Conservation (phyloP, 2,329 filamentous ascomycete species). For the Thielaviopsis musarum region DNA sequence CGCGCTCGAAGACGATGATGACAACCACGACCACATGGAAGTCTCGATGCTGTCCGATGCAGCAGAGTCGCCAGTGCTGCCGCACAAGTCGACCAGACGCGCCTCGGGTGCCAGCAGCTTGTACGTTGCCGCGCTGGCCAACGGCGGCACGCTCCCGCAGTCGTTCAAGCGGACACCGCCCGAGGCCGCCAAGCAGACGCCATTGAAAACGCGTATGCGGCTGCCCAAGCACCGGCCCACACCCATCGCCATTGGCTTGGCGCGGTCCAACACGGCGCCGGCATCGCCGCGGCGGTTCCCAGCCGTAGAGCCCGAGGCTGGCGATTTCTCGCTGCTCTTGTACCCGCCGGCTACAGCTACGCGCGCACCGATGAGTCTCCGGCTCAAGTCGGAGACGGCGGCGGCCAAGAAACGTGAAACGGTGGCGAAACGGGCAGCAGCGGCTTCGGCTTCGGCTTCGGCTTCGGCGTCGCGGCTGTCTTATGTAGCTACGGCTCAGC, state of each 20-base stretch:
- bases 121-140: background rate
- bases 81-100: background rate
- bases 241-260: background rate
- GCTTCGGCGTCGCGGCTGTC: background rate
- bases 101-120: background rate
- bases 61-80: background rate
- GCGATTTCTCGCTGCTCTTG: background rate
- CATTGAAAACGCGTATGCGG: too few species aligned
- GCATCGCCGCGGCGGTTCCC: background rate
- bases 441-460: background rate
- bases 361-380: background rate
- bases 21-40: background rate
- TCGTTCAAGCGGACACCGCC: background rate
- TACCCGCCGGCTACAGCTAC: conserved; percentile 4
- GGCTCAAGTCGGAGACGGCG: background rate
- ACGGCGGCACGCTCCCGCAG: background rate
- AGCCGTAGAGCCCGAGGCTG: conserved; percentile 1
- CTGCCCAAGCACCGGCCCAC: too few species aligned
- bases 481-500: conserved; percentile 1
- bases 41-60: background rate
- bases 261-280: background rate
- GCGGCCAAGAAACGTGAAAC: background rate
- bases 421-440: background rate
- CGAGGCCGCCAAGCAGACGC: background rate
- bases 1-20: background rate